A percentile compares a stretch with the other conserved stretches of the same genome.
phyloP scores from a whole-genome alignment of 1,139 yeast species.

The Sugiyamaella pinicola region DNA sequence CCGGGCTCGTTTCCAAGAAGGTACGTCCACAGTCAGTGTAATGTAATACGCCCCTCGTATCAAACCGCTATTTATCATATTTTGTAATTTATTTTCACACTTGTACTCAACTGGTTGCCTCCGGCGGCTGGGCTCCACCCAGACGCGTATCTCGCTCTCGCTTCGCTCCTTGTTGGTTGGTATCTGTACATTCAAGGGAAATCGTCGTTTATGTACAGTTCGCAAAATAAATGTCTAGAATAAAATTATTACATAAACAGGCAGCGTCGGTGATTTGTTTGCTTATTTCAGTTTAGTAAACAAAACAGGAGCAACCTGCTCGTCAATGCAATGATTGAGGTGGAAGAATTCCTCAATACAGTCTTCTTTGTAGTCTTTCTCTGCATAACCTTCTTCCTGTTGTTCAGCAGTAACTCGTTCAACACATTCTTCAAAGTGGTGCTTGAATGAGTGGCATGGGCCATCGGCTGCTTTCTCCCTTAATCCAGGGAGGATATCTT shows the following conservation, averaged over 20 bases:
- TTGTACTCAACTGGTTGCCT: background rate
- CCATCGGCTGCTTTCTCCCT: slow-evolving; percentile 52
- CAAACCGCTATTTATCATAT: too few species aligned
- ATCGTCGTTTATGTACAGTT: background rate
- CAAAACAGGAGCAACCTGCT: slow-evolving; percentile 89
- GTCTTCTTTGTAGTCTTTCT: slow-evolving; percentile 86
- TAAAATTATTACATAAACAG: slow-evolving; percentile 16
- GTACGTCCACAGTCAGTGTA: slow-evolving; percentile 79
- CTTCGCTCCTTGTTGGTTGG: background rate
- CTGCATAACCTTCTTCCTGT: slow-evolving; percentile 81
- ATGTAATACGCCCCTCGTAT: slow-evolving; percentile 28
- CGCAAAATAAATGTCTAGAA: slow-evolving; percentile 17
- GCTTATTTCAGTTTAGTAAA: slow-evolving; percentile 78
- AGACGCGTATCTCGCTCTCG: background rate
- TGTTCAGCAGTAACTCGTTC: slow-evolving; percentile 89
- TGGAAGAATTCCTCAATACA: slow-evolving; percentile 98
- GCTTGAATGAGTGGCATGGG: slow-evolving; percentile 73
- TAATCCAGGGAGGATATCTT: slow-evolving; percentile 40
- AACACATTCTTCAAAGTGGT: slow-evolving; percentile 92
- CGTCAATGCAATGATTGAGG: slow-evolving; percentile 89
- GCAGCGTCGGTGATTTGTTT: too few species aligned
- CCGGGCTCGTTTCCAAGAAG: slow-evolving; percentile 92
- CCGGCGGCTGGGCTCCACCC: too few species aligned
- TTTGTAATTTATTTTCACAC: background rate
- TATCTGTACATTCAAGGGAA: too few species aligned